Evolutionary conservation across 1,139 yeast genomes (phyloP).

Genomic region (Suhomyces bolitotheri): DNA sequence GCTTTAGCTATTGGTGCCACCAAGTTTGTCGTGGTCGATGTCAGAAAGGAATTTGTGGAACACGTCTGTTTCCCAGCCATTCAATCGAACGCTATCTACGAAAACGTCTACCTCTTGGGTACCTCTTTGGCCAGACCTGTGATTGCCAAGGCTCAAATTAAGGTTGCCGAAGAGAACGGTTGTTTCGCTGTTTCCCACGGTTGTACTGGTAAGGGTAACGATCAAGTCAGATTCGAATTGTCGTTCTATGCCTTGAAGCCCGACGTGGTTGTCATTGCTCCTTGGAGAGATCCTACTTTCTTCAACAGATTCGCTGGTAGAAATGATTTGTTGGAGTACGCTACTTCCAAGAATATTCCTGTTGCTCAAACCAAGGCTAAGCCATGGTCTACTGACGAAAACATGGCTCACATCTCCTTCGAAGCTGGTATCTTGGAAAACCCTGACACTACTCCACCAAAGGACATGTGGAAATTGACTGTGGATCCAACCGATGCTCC

Average conservation of each 20-base stretch:
- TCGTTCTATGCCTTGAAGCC: slow-evolving; percentile 97
- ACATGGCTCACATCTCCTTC: slow-evolving; percentile 96
- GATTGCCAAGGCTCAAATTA: slow-evolving; percentile 95
- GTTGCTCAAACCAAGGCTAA: slow-evolving; percentile 97
- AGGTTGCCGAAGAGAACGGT: slow-evolving; percentile 95
- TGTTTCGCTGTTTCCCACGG: slow-evolving; percentile 99
- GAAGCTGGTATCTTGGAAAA: slow-evolving; percentile 99
- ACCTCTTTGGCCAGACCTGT: slow-evolving; percentile 98
- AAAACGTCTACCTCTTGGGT: slow-evolving; percentile 92
- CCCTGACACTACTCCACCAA: slow-evolving; percentile 98
- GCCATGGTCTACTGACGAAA: slow-evolving; percentile 99
- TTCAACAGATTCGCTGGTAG: slow-evolving; percentile 97
- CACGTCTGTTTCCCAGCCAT: slow-evolving; percentile 95
- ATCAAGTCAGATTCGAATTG: slow-evolving; percentile 96
- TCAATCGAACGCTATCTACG: slow-evolving; percentile 95
- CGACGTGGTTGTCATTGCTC: slow-evolving; percentile 94
- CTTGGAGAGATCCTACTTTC: slow-evolving; percentile 97
- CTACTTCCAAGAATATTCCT: slow-evolving; percentile 86
- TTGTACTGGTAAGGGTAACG: slow-evolving; percentile 99
- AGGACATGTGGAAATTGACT: slow-evolving; percentile 99
- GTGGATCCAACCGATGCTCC: slow-evolving; percentile 97
- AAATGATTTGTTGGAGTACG: slow-evolving; percentile 90
- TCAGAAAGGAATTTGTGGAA: slow-evolving; percentile 91
- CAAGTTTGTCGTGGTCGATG: slow-evolving; percentile 90
- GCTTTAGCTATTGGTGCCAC: slow-evolving; percentile 97